phyloP scores from a whole-genome alignment of 1,139 yeast genomes.

The Petasospora fabianii region DNA sequence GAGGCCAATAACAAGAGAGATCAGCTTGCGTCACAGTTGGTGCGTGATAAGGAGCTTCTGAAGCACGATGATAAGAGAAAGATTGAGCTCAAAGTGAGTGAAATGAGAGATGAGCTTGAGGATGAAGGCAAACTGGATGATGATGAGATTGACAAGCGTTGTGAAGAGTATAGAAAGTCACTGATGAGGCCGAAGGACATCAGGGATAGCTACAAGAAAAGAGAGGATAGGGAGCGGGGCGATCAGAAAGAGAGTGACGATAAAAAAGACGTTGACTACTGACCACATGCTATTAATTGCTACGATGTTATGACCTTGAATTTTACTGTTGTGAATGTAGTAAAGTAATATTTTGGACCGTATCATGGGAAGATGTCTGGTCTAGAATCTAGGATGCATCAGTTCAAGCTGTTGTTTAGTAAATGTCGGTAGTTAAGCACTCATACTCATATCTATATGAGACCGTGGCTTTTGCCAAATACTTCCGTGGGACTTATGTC shows the following conservation, averaged over 20 bases:
- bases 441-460: no score
- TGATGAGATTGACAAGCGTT: slow-evolving; percentile 21
- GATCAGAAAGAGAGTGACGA: neutral
- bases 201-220: slow-evolving; percentile 13
- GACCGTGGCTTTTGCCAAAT: no score
- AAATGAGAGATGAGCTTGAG: slow-evolving; percentile 24
- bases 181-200: slow-evolving; percentile 14
- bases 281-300: no score
- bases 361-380: no score
- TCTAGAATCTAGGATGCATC: no score
- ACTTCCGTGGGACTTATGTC: no score
- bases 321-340: no score
- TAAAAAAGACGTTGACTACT: neutral
- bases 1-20: slow-evolving; percentile 13
- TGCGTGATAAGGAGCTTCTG: slow-evolving; percentile 19
- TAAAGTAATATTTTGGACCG: no score
- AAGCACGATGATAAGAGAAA: slow-evolving; percentile 21
- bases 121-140: slow-evolving; percentile 22
- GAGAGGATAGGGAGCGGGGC: slow-evolving; percentile 14
- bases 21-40: slow-evolving; percentile 5
- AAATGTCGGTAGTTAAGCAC: no score
- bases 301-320: no score
- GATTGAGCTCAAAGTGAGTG: slow-evolving; percentile 23
- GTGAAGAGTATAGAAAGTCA: slow-evolving; percentile 16
- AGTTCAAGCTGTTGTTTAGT: no score